phyloP scores from a whole-genome alignment of 1,284 basidiomycete genomes.

The Sporisorium scitamineum region DNA sequence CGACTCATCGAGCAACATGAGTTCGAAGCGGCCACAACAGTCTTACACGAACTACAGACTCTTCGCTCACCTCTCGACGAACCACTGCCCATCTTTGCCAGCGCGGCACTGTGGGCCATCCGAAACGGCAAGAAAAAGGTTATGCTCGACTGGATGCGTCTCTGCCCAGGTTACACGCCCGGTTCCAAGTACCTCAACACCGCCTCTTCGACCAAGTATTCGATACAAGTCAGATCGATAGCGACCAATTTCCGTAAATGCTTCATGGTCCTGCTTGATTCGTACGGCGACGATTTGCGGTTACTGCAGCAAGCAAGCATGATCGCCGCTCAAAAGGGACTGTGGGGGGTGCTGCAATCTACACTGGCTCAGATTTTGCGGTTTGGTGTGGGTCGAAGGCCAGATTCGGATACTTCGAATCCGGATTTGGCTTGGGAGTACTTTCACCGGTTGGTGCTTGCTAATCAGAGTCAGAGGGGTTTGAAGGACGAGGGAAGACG shows the following conservation, averaged over 20 bases:
- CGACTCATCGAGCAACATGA: constrained; percentile 36
- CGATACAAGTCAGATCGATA: constrained; percentile 7
- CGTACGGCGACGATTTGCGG: constrained; percentile 32
- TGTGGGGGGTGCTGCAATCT: constrained; percentile 29
- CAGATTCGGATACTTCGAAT: not conserved
- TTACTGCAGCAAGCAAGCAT: constrained; percentile 29
- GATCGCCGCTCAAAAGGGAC: constrained; percentile 33
- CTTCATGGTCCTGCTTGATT: constrained; percentile 35
- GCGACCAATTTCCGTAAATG: constrained; percentile 24
- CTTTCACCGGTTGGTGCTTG: constrained; percentile 16
- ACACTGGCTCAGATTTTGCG: constrained; percentile 39
- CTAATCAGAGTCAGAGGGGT: constrained; percentile 12
- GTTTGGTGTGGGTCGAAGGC: constrained; percentile 8
- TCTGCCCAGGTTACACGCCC: constrained; percentile 34
- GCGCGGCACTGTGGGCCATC: constrained; percentile 42
- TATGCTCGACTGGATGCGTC: constrained; percentile 44
- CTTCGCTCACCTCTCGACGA: constrained; percentile 24
- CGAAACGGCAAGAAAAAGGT: constrained; percentile 25
- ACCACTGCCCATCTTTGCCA: constrained; percentile 20
- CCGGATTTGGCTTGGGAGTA: constrained; percentile 17
- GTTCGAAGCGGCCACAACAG: constrained; percentile 34
- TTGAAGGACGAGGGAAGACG: constrained; percentile 13
- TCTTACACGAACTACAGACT: constrained; percentile 31
- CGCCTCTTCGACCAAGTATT: not conserved
- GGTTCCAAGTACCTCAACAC: constrained; percentile 13